Conservation (phyloP, 441 rosid genomes). For the Mallotus japonicus region DNA sequence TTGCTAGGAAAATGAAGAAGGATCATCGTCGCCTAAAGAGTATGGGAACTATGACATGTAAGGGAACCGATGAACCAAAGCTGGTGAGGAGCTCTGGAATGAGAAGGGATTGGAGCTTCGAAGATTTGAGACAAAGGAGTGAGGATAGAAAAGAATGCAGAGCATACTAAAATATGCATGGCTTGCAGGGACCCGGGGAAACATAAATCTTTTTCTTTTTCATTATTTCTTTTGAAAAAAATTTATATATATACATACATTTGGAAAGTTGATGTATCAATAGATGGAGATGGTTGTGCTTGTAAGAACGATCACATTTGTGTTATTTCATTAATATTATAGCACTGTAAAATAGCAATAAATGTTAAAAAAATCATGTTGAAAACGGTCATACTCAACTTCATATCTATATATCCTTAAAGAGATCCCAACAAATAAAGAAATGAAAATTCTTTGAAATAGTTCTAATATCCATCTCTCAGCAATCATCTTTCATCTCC, state of each 20-base stretch:
- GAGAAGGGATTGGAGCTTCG: slow-evolving; percentile 94
- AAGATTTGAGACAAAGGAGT: slow-evolving; percentile 50
- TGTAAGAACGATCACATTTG: no score
- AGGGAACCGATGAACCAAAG: slow-evolving; percentile 43
- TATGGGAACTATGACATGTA: slow-evolving; percentile 26
- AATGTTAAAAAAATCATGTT: no score
- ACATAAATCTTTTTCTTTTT: not conserved
- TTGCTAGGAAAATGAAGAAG: slow-evolving; percentile 33
- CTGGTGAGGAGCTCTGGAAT: slow-evolving; percentile 71
- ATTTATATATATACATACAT: not conserved
- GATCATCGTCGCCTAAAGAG: slow-evolving; percentile 38
- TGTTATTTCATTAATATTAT: no score
- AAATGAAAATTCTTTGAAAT: no score
- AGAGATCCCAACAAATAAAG: no score
- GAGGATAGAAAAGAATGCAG: not conserved
- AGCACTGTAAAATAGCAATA: no score
- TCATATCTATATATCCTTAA: no score
- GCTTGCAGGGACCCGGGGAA: not conserved
- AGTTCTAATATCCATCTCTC: no score
- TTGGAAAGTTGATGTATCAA: no score
- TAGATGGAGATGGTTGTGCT: no score
- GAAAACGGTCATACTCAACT: no score
- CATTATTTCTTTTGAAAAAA: not conserved
- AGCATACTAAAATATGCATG: not conserved
- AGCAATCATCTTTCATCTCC: no score